A percentile compares a stretch with the other conserved stretches of the same genome.
Conservation (phyloP, 306 rosid genomes). For the Cucumis melo region DNA sequence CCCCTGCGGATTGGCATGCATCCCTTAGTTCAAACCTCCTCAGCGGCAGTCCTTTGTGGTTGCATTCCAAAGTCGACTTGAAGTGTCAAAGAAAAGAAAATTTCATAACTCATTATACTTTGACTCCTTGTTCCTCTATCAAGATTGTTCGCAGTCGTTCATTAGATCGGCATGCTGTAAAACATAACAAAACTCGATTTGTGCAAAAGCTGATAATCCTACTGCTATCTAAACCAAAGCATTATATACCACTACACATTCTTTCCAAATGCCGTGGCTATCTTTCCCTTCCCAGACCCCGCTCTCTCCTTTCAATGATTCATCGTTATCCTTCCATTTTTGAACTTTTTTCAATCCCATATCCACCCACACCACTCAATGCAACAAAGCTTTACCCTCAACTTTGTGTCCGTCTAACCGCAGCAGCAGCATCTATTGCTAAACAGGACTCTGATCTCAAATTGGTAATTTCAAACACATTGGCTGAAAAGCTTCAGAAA, state of each 20-base stretch:
- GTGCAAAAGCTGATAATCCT: constrained; percentile 69
- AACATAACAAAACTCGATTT: constrained; percentile 55
- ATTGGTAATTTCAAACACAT: constrained; percentile 28
- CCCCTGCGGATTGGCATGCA: constrained; percentile 17
- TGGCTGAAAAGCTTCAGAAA: constrained; percentile 80
- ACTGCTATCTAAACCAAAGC: constrained; percentile 80
- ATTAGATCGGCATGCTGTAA: constrained; percentile 58
- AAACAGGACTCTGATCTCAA: constrained; percentile 43
- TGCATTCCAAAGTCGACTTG: constrained; percentile 14
- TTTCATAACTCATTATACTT: constrained; percentile 6
- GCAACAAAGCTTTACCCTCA: constrained; percentile 64
- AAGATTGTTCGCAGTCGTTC: constrained; percentile 61
- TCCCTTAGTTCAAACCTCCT: constrained; percentile 28
- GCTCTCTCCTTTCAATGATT: constrained; percentile 62
- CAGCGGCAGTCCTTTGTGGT: constrained; percentile 15
- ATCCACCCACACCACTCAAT: constrained; percentile 53
- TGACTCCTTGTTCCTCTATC: constrained; percentile 41
- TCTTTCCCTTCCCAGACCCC: constrained; percentile 49
- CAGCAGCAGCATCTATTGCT: constrained; percentile 76
- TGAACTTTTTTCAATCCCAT: constrained; percentile 51
- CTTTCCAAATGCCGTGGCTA: constrained; percentile 68
- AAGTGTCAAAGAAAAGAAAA: background rate
- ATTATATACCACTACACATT: constrained; percentile 59
- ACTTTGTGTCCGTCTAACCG: constrained; percentile 79
- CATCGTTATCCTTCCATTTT: constrained; percentile 73